Percentiles rank a stretch among this genome's conserved stretches.
Evolutionary conservation across 305 asterid genomes (phyloP).

Genomic region (Ilex paraguariensis): DNA sequence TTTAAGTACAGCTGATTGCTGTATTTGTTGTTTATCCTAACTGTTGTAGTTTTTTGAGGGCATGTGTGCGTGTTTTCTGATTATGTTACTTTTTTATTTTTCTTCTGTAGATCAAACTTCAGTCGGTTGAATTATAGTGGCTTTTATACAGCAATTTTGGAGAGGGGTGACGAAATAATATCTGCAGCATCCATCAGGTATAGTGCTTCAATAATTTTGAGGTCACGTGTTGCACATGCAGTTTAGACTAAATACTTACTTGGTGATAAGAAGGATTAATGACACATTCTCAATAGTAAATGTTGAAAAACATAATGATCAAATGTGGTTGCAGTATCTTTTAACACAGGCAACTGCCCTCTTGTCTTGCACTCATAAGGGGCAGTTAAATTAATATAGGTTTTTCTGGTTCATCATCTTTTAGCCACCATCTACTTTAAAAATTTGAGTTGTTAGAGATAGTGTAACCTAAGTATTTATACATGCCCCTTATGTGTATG

Average conservation of each 20-base stretch:
- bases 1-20: too few species aligned
- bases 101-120: conserved; percentile 70
- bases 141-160: conserved; percentile 84
- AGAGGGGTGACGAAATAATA: conserved; percentile 85
- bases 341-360: background rate
- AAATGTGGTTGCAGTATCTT: background rate
- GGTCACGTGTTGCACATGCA: background rate
- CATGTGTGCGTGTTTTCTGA: background rate
- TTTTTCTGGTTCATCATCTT: too few species aligned
- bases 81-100: background rate
- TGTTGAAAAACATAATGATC: background rate
- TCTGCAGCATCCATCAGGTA: conserved; percentile 95
- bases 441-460: too few species aligned
- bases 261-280: background rate
- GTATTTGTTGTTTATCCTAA: background rate
- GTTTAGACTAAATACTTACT: background rate
- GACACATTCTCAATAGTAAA: background rate
- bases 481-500: too few species aligned
- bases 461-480: too few species aligned
- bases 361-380: too few species aligned
- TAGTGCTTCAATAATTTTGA: conserved; percentile 11
- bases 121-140: conserved; percentile 76
- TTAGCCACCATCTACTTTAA: too few species aligned
- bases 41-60: too few species aligned
- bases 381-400: too few species aligned